Evolutionary conservation across 768 basidiomycete genomes (phyloP).

Genomic region (Amanita exitialis): DNA sequence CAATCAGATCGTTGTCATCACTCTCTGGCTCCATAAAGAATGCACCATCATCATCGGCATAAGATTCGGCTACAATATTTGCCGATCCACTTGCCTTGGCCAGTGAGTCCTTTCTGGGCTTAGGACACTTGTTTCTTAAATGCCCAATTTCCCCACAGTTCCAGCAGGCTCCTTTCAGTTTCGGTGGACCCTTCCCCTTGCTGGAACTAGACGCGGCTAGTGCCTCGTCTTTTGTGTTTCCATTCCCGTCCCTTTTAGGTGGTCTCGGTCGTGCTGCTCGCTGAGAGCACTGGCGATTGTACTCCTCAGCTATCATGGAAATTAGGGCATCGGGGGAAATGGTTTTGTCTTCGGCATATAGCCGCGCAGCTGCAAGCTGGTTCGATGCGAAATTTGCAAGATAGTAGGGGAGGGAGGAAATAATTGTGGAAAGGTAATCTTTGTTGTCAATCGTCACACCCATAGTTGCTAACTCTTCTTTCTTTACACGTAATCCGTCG

Average conservation of each 20-base stretch:
- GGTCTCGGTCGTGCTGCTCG: not conserved
- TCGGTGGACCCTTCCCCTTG: not conserved
- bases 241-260: conserved; percentile 1
- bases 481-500: no score
- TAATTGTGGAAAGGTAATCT: conserved; percentile 18
- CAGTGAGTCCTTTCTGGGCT: not conserved
- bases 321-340: not conserved
- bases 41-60: not conserved
- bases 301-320: not conserved
- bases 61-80: not conserved
- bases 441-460: conserved; percentile 12
- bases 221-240: not conserved
- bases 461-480: no score
- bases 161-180: not conserved
- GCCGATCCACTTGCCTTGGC: not conserved
- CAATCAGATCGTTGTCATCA: not conserved
- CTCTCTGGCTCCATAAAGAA: not conserved
- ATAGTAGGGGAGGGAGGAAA: conserved; percentile 16
- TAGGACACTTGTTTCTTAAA: not conserved
- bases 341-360: not conserved
- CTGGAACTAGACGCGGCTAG: not conserved
- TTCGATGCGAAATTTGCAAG: conserved; percentile 16
- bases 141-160: not conserved
- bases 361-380: not conserved
- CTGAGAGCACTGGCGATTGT: not conserved